Conservation (phyloP, 2,329 filamentous ascomycete species). For the Akanthomyces lecanii region DNA sequence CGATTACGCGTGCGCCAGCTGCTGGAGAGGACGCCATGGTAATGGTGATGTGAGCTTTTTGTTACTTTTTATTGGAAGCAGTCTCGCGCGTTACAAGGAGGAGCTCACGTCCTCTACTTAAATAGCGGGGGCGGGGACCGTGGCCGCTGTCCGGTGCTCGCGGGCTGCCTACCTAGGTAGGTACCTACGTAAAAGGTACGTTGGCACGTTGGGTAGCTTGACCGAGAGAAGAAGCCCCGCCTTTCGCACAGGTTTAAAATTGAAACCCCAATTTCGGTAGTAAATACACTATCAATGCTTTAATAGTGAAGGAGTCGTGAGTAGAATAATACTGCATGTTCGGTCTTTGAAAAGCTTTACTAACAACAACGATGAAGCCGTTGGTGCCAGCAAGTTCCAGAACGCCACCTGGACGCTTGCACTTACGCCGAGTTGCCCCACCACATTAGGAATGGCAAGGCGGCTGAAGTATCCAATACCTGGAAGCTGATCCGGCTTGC, state of each 20-base stretch:
- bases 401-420: background rate
- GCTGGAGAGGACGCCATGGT: conserved; percentile 3
- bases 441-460: background rate
- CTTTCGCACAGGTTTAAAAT: no score
- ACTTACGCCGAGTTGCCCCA: background rate
- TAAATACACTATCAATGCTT: no score
- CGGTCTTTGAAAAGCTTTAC: no score
- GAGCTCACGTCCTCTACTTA: background rate
- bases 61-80: background rate
- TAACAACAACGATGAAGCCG: no score
- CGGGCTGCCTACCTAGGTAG: background rate
- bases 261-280: no score
- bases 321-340: no score
- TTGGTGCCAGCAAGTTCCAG: background rate
- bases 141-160: background rate
- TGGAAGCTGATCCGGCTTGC: background rate
- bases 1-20: background rate
- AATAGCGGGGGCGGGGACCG: conserved; percentile 13
- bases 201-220: no score
- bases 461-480: background rate
- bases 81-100: background rate
- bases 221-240: no score
- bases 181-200: background rate
- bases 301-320: no score
- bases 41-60: conserved; percentile 1